These are phyloP conservation scores for Inga oerstediana DNA, from an alignment of 306 rosid species.

Conservation along the genomic window DNA sequence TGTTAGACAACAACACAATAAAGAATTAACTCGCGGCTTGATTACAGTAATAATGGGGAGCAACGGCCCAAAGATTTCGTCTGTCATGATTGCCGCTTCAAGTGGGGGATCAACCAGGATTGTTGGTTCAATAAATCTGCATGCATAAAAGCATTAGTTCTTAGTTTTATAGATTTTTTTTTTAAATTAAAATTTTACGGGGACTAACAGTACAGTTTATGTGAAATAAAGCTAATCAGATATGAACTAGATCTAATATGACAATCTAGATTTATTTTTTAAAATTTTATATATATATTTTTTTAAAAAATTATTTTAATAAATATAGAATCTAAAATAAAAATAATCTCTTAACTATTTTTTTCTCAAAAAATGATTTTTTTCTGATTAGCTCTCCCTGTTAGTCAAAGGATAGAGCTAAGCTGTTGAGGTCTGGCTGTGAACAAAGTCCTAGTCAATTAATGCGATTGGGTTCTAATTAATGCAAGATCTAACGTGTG, in stretches of 20 bases:
- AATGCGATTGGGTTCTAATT: background rate
- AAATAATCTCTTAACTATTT: too few relatives aligned
- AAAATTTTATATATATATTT: too few relatives aligned
- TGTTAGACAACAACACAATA: background rate
- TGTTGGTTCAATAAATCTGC: conserved; percentile 83
- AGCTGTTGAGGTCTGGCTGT: background rate
- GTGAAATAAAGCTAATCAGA: too few relatives aligned
- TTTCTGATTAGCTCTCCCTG: too few relatives aligned
- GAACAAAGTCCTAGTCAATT: background rate
- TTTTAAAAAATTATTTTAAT: too few relatives aligned
- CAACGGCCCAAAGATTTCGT: conserved; percentile 83
- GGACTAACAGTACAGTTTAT: background rate
- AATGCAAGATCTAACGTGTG: background rate
- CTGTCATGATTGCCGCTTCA: conserved; percentile 64
- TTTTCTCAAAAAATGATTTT: too few relatives aligned
- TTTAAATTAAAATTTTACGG: background rate
- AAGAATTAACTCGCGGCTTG: conserved; percentile 7
- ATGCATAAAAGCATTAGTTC: background rate
- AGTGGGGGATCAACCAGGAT: conserved; percentile 76
- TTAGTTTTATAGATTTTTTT: background rate
- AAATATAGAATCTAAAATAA: too few relatives aligned
- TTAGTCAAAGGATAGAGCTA: background rate
- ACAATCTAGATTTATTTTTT: too few relatives aligned
- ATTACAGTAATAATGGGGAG: conserved; percentile 73
- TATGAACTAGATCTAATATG: too few relatives aligned